Evolutionary conservation across 1,284 basidiomycete species (phyloP).

Genomic region (Leccinum laetum): DNA sequence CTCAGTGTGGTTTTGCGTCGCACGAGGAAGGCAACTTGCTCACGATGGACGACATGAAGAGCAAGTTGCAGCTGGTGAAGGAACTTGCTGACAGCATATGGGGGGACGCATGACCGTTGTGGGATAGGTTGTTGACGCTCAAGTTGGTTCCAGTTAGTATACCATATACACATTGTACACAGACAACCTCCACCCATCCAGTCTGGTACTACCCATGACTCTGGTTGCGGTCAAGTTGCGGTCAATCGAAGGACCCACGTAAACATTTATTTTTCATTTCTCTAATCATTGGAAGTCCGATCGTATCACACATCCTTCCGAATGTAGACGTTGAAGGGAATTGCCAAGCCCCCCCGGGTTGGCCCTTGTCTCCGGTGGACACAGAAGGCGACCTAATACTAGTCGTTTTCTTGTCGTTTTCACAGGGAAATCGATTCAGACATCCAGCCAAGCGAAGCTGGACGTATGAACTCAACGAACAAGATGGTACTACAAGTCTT

Average conservation of each 20-base stretch:
- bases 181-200: not conserved
- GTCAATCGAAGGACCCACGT: no score
- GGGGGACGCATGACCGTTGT: constrained; percentile 20
- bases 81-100: constrained; percentile 20
- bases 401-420: no score
- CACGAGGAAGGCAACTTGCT: constrained; percentile 1
- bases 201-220: no score
- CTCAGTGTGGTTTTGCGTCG: constrained; percentile 49
- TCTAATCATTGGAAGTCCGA: no score
- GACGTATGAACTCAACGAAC: no score
- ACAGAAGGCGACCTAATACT: no score
- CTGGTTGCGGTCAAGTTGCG: not conserved
- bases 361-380: no score
- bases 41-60: constrained; percentile 21
- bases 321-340: not conserved
- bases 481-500: no score
- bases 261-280: no score
- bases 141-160: not conserved
- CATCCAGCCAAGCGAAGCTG: no score
- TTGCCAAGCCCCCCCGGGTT: not conserved
- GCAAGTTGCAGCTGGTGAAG: constrained; percentile 14
- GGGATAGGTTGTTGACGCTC: not conserved
- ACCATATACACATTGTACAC: not conserved
- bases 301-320: not conserved
- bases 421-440: no score